Evolutionary conservation across 805 yeast genomes (phyloP), one percentile per base, ranked within the genome.

Genomic region (Zygotorulaspora danielsina): DNA sequence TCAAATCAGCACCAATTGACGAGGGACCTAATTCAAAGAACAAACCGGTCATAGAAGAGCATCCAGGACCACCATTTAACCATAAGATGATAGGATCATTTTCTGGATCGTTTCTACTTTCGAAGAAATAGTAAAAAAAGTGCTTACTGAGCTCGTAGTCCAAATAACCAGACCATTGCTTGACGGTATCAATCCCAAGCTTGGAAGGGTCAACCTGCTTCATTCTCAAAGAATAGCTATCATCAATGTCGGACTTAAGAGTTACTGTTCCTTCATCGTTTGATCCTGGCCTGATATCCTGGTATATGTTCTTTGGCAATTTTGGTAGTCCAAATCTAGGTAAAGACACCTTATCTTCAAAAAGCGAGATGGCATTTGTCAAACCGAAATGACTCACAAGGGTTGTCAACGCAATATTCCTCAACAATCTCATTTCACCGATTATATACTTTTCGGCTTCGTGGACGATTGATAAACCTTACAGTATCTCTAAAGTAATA

Each of bases 1-100:
- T 75, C 50, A 83, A 63, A 40, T 76, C 72, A 24, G 75, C 63
- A 45, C 76, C 79, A 43, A 90, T 78, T 10, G 81, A 71, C 0
- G 95, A 75, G 4, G 97, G 95, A 18, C 97, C 97, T 56, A 88
- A 73, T 63, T 90, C 97, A 56, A 89, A 87, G 53, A 90, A 78
- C 42, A 89, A 69, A 6, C 97, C 97, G 22, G 94, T 85, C 58
- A 87, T 66, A 1, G 96, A 85, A 0, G 96, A 85, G 60, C 97
- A 89, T 9, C 97, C 97, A 25, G 97, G 97, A 4, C 97, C 96
- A 49, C 97, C 97, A 59, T 89, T 89, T 53, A 89, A 70, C 97
- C 90, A 84, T 48, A 82, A 64, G 39, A 90, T 73, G 16, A 88
- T 73, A 2, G 97, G 97, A 63, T 90, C 97, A 38, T 70, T 84